A percentile compares a stretch with the other conserved stretches of the same genome.
Evolutionary conservation across 768 basidiomycete genomes (phyloP).

Genomic region (Mycena metata): DNA sequence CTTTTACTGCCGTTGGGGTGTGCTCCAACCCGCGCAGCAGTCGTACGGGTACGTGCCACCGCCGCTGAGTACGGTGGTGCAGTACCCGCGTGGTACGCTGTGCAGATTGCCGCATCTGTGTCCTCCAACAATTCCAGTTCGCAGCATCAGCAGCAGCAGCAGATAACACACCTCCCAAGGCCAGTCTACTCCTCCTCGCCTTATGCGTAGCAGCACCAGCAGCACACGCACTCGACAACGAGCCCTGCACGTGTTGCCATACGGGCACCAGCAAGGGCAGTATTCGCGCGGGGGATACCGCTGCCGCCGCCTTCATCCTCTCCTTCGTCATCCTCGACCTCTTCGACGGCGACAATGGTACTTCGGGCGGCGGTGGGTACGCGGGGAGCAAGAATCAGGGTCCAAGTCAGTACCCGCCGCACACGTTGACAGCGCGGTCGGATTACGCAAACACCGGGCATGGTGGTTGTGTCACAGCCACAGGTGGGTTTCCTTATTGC

Average conservation of each 20-base stretch:
- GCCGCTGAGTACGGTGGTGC: constrained; percentile 35
- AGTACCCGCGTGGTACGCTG: constrained; percentile 24
- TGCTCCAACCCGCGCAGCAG: background rate
- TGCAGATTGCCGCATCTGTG: too few species aligned
- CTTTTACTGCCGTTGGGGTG: too few species aligned
- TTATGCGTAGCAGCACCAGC: too few species aligned
- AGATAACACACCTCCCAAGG: background rate
- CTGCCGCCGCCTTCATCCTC: background rate
- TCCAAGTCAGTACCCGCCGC: constrained; percentile 25
- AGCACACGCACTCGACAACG: too few species aligned
- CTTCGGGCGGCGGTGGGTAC: too few species aligned
- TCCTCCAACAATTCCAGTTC: too few species aligned
- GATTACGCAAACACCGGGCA: constrained; percentile 58
- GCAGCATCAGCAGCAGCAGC: constrained; percentile 12
- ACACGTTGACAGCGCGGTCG: constrained; percentile 66
- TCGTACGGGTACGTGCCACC: constrained; percentile 33
- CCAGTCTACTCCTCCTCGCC: too few species aligned
- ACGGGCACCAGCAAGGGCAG: background rate
- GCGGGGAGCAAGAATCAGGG: background rate
- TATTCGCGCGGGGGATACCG: background rate
- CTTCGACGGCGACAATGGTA: too few species aligned
- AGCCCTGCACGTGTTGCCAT: background rate
- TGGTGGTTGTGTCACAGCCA: too few species aligned
- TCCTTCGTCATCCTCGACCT: too few species aligned
- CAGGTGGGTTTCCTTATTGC: too few species aligned